Base-by-base conservation (phyloP, 345 rosid genomes). In the Citrus maxima region DNA sequence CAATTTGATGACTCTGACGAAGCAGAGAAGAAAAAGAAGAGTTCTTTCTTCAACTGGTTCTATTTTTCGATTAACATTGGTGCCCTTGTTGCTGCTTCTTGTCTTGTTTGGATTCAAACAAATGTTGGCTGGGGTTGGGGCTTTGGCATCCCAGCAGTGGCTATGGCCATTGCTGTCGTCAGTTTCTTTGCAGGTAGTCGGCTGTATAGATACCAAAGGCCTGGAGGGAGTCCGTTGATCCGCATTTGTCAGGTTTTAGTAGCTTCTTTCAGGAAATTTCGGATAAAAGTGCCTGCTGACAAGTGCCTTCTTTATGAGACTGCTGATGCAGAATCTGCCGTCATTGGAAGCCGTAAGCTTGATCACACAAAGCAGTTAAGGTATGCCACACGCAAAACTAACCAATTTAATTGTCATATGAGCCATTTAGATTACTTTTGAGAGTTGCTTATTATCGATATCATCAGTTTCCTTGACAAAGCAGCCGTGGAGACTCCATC, bases 1-100 rank as follows among this genome's bases (percentile, higher is more conserved):
- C 91, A 89, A 75, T 91, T 89, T 42, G 93, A 86, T 68, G 83
- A 88, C 7, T 77, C 86, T 0, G 87, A 87, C 34, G 81, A 81
- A 38, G 25, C 16, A 0, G 93, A 89, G 83, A 84, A 86, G 83
- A 78, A 77, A 24, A 82, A 82, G 75, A 88, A 87, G 75, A 77
- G 84, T 59, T 88, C 89, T 14, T 89, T 89, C 89, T 88, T 89
- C 76, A 88, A 86, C 60, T 89, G 89, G 93, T 87, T 89, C 58
- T 87, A 85, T 73, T 82, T 91, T 70, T 86, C 90, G 0, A 87
- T 84, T 40, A 86, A 86, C 75, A 56, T 87, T 3, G 93, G 92
- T 40, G 87, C 92, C 0, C 83, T 88, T 49, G 80, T 89, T 25
- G 88, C 93, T 30, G 30, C 86, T 67, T 56, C 88, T 24, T 84